Evolutionary conservation across 352 stramenopile species (phyloP), one percentile per base, ranked within the genome.

Genomic region (Phytophthora citrophthora): DNA sequence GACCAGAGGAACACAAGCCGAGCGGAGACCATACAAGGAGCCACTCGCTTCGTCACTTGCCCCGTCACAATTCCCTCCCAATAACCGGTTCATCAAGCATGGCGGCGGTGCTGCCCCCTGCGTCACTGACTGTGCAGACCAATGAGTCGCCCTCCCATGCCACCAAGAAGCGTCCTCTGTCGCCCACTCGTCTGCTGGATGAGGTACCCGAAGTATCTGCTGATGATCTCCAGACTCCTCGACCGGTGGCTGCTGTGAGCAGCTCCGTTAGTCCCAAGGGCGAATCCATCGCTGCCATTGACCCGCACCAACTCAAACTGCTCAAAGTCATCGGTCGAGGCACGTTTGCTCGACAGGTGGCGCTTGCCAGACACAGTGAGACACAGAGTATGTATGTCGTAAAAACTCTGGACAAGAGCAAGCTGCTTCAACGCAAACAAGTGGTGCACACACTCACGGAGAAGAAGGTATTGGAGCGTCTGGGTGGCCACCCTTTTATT

Each of bases 301-400:
- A 88, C 46, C 82, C 82, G 52, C 78, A 85, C 45, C 79, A 93
- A 54, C 72, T 95, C 43, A 86, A 78, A 58, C 69, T 95, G 51
- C 77, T 95, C 50, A 92, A 93, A 50, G 87, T 95, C n/a, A 91
- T 95, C 48, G 87, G 87, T 1, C 87, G 85, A 31, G 87, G 87
- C 65, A 93, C 87, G 23, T 95, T 93, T 58, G 87, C 87, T 16
- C 83, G 86, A 36, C 87, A 95, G 56, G 87, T 95, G 45, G 87
- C 87, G 32, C 67, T 95, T 41, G 87, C 87, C 13, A 76, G 76
- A 16, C 72, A 90, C 73, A 61, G 54, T 36, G 61, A 58, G 18
- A 88, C 80, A 6, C 70, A 89, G 45, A 68, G 61, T 53, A 70
- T 93, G 72, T 88, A 83, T 55, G 87, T 91, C 18, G 74, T 95